Conservation (phyloP, 2,329 filamentous ascomycete genomes). For the Zasmidium citrigriseum region DNA sequence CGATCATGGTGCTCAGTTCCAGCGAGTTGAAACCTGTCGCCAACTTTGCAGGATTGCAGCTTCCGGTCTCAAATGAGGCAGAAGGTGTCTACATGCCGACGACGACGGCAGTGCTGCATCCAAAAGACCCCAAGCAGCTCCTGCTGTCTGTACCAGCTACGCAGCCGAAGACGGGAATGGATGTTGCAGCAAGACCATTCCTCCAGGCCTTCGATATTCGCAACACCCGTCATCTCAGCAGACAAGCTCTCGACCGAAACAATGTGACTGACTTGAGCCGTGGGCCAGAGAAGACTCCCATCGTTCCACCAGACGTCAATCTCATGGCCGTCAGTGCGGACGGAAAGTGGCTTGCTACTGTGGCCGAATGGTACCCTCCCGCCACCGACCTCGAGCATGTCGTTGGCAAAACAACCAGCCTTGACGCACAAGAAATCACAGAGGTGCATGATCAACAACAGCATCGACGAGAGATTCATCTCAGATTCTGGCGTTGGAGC, state of each 20-base stretch:
- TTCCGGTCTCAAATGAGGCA: constrained; percentile 25
- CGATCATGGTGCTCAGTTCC: constrained; percentile 84
- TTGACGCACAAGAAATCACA: constrained; percentile 33
- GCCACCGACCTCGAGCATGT: constrained; percentile 65
- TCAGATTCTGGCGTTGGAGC: constrained; percentile 87
- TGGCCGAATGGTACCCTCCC: constrained; percentile 87
- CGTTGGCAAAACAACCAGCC: constrained; percentile 31
- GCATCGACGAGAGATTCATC: constrained; percentile 68
- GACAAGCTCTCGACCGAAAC: constrained; percentile 85
- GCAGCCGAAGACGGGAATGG: constrained; percentile 41
- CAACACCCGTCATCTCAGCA: constrained; percentile 73
- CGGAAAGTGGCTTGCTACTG: constrained; percentile 85
- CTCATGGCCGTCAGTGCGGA: constrained; percentile 75
- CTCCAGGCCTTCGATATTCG: constrained; percentile 88
- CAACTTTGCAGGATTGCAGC: constrained; percentile 81
- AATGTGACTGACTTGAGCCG: constrained; percentile 81
- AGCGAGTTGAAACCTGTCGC: constrained; percentile 82
- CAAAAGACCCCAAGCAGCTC: constrained; percentile 42
- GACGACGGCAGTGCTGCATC: constrained; percentile 42
- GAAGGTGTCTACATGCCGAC: constrained; percentile 14
- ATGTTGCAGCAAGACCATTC: constrained; percentile 53
- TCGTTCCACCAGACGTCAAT: constrained; percentile 77
- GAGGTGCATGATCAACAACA: constrained; percentile 43
- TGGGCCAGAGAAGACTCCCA: constrained; percentile 67
- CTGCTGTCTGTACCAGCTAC: constrained; percentile 55